These are phyloP conservation scores for Bipolaris oryzae DNA, from an alignment of 2,329 filamentous ascomycete species.

Conservation along the genomic window DNA sequence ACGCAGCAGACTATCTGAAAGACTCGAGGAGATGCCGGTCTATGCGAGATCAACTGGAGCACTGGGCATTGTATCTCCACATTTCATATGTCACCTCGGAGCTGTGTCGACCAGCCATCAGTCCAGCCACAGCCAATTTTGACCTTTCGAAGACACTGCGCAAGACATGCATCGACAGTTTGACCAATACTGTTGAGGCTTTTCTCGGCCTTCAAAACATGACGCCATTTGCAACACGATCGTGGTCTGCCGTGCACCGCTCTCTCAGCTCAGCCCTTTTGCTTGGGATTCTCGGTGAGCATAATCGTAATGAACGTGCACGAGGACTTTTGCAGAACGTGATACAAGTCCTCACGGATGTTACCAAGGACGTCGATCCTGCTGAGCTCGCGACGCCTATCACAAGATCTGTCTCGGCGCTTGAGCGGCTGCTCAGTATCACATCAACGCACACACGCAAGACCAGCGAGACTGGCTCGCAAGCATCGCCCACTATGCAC, in stretches of 20 bases:
- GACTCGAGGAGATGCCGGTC: constrained; percentile 58
- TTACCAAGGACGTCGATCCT: constrained; percentile 55
- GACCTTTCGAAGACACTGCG: constrained; percentile 57
- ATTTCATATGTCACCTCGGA: constrained; percentile 67
- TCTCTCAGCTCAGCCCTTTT: constrained; percentile 53
- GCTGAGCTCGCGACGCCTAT: constrained; percentile 56
- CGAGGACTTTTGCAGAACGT: constrained; percentile 54
- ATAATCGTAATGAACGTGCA: constrained; percentile 53
- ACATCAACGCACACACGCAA: constrained; percentile 29
- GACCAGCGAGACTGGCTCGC: constrained; percentile 38
- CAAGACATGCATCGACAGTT: constrained; percentile 61
- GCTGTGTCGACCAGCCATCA: constrained; percentile 66
- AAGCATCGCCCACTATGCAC: constrained; percentile 39
- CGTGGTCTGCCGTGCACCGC: constrained; percentile 53
- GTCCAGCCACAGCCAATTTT: constrained; percentile 54
- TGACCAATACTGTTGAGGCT: constrained; percentile 64
- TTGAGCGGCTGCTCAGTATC: constrained; percentile 51
- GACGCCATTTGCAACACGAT: constrained; percentile 53
- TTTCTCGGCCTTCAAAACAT: constrained; percentile 65
- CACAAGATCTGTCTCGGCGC: constrained; percentile 54
- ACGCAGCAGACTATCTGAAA: constrained; percentile 63
- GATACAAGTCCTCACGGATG: constrained; percentile 54
- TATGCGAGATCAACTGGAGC: constrained; percentile 62
- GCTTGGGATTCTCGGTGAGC: constrained; percentile 54
- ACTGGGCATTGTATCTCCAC: constrained; percentile 66